Conservation (phyloP, 2,329 filamentous ascomycete species). For the Fusarium sp. region DNA sequence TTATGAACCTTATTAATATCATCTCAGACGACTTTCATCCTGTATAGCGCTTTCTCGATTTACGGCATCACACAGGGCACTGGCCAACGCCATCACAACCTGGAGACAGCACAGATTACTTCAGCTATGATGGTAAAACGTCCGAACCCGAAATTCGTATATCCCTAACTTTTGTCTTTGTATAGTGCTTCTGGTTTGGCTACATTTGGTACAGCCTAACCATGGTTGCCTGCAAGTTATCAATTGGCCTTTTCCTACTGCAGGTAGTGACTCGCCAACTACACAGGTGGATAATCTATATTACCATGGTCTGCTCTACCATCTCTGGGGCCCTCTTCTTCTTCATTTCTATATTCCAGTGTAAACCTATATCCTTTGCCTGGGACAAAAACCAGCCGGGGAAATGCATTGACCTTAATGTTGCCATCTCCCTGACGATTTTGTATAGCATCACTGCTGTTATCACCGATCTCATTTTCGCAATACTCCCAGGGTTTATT, state of each 20-base stretch:
- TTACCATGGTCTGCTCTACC: slow-evolving; percentile 45
- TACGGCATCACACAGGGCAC: slow-evolving; percentile 53
- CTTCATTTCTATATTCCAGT: slow-evolving; percentile 50
- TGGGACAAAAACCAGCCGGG: slow-evolving; percentile 45
- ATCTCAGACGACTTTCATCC: slow-evolving; percentile 37
- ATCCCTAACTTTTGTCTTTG: not conserved
- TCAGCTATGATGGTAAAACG: slow-evolving; percentile 50
- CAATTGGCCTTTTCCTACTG: slow-evolving; percentile 52
- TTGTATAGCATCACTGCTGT: slow-evolving; percentile 61
- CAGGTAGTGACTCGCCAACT: slow-evolving; percentile 44
- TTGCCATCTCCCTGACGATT: slow-evolving; percentile 62
- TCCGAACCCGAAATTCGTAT: not conserved
- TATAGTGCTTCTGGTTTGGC: slow-evolving; percentile 48
- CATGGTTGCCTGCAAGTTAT: slow-evolving; percentile 50
- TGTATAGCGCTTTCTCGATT: slow-evolving; percentile 21
- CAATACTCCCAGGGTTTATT: slow-evolving; percentile 63
- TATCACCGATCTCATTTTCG: slow-evolving; percentile 61
- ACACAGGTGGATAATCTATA: slow-evolving; percentile 46
- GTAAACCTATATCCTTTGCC: slow-evolving; percentile 46
- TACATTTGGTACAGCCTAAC: slow-evolving; percentile 46
- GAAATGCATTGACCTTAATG: slow-evolving; percentile 50
- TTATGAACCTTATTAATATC: slow-evolving; percentile 26
- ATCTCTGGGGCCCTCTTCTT: slow-evolving; percentile 49
- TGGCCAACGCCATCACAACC: slow-evolving; percentile 50
- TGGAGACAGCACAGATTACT: slow-evolving; percentile 39